Conservation (phyloP, 306 rosid species). For the Fragaria vesca region DNA sequence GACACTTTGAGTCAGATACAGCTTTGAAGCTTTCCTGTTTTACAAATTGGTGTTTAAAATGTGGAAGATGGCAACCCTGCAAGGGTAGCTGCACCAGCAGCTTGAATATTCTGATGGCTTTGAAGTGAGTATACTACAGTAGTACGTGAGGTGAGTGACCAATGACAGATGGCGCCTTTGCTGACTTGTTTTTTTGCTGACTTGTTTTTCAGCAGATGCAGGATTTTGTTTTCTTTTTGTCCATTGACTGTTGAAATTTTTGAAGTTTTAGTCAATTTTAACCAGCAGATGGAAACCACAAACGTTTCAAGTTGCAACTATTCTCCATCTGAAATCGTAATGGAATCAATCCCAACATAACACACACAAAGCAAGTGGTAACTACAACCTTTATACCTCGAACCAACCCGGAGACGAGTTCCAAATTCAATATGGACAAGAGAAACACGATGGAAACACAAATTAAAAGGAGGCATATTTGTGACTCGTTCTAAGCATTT, state of each 20-base stretch:
- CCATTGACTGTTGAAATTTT: neutral
- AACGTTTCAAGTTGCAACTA: neutral
- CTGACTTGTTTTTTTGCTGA: neutral
- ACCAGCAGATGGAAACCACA: neutral
- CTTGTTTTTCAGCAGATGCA: neutral
- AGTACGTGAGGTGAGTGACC: neutral
- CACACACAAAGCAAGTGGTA: neutral
- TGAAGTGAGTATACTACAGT: neutral
- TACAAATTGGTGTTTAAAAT: neutral
- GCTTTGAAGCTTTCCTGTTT: slow-evolving; percentile 1
- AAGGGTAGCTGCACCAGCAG: neutral
- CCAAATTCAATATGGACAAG: neutral
- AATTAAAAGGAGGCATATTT: neutral
- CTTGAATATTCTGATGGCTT: neutral
- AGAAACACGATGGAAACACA: neutral
- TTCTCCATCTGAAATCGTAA: neutral
- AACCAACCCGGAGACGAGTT: neutral
- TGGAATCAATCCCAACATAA: neutral
- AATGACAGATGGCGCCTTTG: neutral
- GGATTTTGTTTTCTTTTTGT: neutral
- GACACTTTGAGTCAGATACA: neutral
- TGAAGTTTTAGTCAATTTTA: neutral
- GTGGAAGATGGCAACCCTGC: neutral
- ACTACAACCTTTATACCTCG: neutral
- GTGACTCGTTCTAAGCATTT: neutral